Evolutionary conservation across 306 rosid species (phyloP).

Genomic region (Phaseolus lunatus): DNA sequence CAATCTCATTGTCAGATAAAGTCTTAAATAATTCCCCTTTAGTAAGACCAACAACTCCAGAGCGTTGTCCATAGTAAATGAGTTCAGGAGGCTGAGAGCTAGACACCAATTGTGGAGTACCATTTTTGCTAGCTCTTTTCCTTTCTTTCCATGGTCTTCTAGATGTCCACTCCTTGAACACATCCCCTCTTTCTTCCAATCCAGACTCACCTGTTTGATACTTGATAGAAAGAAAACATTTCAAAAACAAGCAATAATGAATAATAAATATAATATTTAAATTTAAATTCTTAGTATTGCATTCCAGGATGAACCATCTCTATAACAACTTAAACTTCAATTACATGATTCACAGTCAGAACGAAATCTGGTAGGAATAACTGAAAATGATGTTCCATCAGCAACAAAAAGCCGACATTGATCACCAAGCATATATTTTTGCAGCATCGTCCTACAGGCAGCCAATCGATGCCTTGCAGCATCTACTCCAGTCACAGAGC

Average conservation of each 20-base stretch:
- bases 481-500: constrained; percentile 89
- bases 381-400: constrained; percentile 78
- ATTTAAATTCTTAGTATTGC: constrained; percentile 18
- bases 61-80: constrained; percentile 75
- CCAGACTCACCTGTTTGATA: constrained; percentile 65
- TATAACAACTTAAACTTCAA: constrained; percentile 37
- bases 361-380: constrained; percentile 54
- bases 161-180: constrained; percentile 85
- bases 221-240: constrained; percentile 63
- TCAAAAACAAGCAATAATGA: constrained; percentile 44
- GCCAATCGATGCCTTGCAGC: constrained; percentile 90
- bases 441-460: constrained; percentile 87
- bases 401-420: constrained; percentile 88
- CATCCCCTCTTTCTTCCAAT: constrained; percentile 56
- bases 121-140: constrained; percentile 59
- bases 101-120: constrained; percentile 44
- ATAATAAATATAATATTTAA: not conserved
- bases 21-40: constrained; percentile 63
- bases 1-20: constrained; percentile 52
- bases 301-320: constrained; percentile 22
- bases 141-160: constrained; percentile 90
- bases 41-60: constrained; percentile 80
- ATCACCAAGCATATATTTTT: constrained; percentile 75
- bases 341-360: constrained; percentile 63
- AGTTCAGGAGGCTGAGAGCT: constrained; percentile 73